Percentiles rank a stretch among this genome's conserved stretches.
These are phyloP conservation scores for Neurospora sublineolata DNA, from an alignment of 495 filamentous ascomycete genomes.

Conservation along the genomic window DNA sequence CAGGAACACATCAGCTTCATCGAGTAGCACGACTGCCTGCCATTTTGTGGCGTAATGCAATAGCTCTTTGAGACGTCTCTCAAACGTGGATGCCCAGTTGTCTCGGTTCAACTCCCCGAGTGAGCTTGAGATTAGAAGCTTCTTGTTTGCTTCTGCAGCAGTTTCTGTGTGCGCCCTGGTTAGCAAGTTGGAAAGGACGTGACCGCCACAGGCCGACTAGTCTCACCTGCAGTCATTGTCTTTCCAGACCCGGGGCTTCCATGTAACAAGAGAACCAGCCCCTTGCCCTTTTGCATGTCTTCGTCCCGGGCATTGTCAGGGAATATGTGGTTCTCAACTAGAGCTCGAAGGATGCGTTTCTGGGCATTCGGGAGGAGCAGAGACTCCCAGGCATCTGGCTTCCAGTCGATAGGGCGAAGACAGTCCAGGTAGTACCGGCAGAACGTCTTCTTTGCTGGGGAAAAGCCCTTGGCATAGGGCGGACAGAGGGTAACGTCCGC, in stretches of 20 bases:
- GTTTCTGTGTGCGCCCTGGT: neutral
- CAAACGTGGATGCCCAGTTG: conserved; percentile 37
- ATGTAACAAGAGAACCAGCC: conserved; percentile 35
- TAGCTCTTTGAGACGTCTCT: conserved; percentile 64
- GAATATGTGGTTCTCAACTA: conserved; percentile 58
- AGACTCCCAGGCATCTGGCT: conserved; percentile 61
- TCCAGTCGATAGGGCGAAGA: conserved; percentile 52
- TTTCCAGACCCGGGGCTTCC: conserved; percentile 42
- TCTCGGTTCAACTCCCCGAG: conserved; percentile 1
- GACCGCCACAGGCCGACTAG: neutral
- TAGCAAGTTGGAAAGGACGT: neutral
- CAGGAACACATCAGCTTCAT: conserved; percentile 43
- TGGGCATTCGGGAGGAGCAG: conserved; percentile 66
- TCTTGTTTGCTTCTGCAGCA: neutral
- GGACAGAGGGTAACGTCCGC: conserved; percentile 30
- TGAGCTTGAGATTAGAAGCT: neutral
- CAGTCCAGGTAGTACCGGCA: conserved; percentile 62
- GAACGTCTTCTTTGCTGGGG: conserved; percentile 74
- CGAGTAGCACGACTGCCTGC: conserved; percentile 60
- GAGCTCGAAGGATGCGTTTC: conserved; percentile 69
- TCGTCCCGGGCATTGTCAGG: conserved; percentile 48
- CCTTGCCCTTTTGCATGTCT: conserved; percentile 55
- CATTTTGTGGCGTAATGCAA: conserved; percentile 74
- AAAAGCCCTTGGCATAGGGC: conserved; percentile 62
- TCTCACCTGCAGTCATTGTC: conserved; percentile 34